Evolutionary conservation across 2,329 filamentous ascomycete genomes (phyloP).

Genomic region (Elsinoe fawcettii): DNA sequence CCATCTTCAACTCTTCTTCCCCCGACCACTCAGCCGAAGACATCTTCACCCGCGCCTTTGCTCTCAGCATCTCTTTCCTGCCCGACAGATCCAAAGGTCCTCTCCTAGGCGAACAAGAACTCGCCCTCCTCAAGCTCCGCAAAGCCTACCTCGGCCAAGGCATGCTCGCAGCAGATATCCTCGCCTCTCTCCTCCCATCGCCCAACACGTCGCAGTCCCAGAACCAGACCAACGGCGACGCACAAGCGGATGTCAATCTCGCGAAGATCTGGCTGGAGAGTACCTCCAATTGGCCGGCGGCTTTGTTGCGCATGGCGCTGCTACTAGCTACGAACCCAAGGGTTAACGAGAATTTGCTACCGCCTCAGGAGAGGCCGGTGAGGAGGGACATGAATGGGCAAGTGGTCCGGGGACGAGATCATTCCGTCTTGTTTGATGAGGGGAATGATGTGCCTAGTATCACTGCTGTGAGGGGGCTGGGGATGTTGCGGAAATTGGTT

Average conservation of each 20-base stretch:
- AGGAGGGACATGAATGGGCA: constrained; percentile 26
- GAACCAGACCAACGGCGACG: background rate
- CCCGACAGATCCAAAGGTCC: constrained; percentile 60
- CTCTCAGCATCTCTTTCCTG: constrained; percentile 73
- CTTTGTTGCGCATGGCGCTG: constrained; percentile 66
- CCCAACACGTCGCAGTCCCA: background rate
- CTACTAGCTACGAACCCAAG: constrained; percentile 45
- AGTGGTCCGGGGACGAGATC: constrained; percentile 30
- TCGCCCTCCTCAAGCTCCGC: constrained; percentile 67
- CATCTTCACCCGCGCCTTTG: constrained; percentile 79
- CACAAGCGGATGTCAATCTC: constrained; percentile 39
- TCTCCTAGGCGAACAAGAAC: constrained; percentile 31
- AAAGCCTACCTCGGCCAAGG: constrained; percentile 91
- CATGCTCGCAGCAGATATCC: constrained; percentile 73
- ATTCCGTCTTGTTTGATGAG: constrained; percentile 6
- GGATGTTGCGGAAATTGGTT: constrained; percentile 40
- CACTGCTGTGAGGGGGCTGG: constrained; percentile 37
- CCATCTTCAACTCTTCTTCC: constrained; percentile 53
- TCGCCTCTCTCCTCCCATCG: constrained; percentile 57
- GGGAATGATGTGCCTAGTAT: constrained; percentile 24
- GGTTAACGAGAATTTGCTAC: constrained; percentile 13
- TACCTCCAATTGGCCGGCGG: constrained; percentile 74
- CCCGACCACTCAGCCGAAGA: constrained; percentile 47
- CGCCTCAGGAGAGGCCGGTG: background rate
- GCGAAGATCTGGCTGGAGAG: constrained; percentile 75